A percentile compares a stretch with the other conserved stretches of the same genome.
phyloP scores from a whole-genome alignment of 2,329 filamentous ascomycete genomes.

The Colletotrichum abscissum region DNA sequence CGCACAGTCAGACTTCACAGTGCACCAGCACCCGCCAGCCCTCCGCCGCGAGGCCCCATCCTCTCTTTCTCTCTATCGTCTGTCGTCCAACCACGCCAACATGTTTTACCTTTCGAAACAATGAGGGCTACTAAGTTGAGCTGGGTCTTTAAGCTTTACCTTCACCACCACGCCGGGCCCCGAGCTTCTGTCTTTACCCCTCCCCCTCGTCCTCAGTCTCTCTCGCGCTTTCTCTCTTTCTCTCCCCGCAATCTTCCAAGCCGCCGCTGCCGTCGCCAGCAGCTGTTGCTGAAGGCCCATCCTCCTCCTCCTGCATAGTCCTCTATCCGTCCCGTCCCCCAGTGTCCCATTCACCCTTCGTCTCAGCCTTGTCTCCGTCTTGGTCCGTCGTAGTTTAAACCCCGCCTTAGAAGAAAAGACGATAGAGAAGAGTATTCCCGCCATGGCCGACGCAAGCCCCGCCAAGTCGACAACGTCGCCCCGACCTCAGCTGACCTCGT shows the following conservation, averaged over 20 bases:
- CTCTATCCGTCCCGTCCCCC: background rate
- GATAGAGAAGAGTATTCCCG: background rate
- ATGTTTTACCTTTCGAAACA: conserved; percentile 31
- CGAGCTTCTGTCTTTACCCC: conserved; percentile 6
- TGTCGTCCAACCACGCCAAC: conserved; percentile 21
- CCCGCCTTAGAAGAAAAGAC: conserved; percentile 3
- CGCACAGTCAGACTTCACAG: conserved; percentile 26
- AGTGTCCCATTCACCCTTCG: background rate
- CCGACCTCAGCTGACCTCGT: conserved; percentile 60
- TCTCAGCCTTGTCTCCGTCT: background rate
- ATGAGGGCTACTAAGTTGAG: conserved; percentile 13
- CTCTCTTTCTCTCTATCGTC: background rate
- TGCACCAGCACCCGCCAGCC: conserved; percentile 12
- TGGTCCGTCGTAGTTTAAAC: background rate
- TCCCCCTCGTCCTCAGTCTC: background rate
- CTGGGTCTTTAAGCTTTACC: conserved; percentile 18
- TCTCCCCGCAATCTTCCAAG: background rate
- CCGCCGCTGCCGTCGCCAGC: background rate
- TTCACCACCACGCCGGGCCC: conserved; percentile 20
- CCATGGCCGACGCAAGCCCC: conserved; percentile 47
- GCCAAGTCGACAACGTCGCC: conserved; percentile 44
- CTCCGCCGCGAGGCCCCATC: background rate
- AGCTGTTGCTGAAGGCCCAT: conserved; percentile 9
- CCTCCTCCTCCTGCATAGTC: background rate
- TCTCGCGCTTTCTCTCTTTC: too few species aligned